A percentile compares a stretch with the other conserved stretches of the same genome.
Evolutionary conservation across 768 basidiomycete species (phyloP).

Genomic region (Scleroderma citrinum): DNA sequence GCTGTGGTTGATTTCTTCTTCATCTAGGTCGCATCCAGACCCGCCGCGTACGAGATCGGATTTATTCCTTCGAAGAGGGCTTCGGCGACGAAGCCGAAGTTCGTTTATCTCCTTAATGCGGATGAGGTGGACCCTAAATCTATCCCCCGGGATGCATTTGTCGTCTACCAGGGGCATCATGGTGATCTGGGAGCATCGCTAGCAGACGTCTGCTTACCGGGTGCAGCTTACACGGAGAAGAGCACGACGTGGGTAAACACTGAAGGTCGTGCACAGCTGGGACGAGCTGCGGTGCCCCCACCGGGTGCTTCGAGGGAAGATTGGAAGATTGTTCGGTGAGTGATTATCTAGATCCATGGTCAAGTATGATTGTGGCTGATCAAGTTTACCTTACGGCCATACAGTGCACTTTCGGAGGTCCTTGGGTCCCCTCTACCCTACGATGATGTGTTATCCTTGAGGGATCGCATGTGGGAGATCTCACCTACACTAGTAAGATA

Average conservation of each 20-base stretch:
- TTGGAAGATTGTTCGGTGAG: slow-evolving; percentile 92
- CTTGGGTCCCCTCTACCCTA: slow-evolving; percentile 81
- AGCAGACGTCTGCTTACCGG: slow-evolving; percentile 95
- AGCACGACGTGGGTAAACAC: slow-evolving; percentile 93
- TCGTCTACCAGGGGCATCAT: slow-evolving; percentile 98
- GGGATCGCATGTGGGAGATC: slow-evolving; percentile 96
- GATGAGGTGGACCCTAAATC: slow-evolving; percentile 87
- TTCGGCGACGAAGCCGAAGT: slow-evolving; percentile 75
- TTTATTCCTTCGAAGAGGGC: slow-evolving; percentile 85
- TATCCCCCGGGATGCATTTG: slow-evolving; percentile 89
- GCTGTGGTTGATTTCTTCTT: neutral
- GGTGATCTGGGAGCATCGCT: slow-evolving; percentile 95
- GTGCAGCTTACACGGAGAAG: slow-evolving; percentile 92
- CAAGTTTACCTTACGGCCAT: neutral
- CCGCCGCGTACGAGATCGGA: slow-evolving; percentile 92
- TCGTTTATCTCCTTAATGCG: slow-evolving; percentile 93
- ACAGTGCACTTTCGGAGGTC: slow-evolving; percentile 84
- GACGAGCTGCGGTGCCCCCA: slow-evolving; percentile 85
- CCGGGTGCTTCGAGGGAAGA: slow-evolving; percentile 96
- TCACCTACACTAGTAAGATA: slow-evolving; percentile 86
- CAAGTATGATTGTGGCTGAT: neutral
- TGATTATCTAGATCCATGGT: neutral
- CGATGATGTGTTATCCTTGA: slow-evolving; percentile 74
- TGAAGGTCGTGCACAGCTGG: slow-evolving; percentile 88
- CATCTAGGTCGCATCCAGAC: slow-evolving; percentile 75